Evolutionary conservation across 768 basidiomycete species (phyloP), one percentile per base, ranked within the genome.

Genomic region (Phanerodontia chrysosporium): DNA sequence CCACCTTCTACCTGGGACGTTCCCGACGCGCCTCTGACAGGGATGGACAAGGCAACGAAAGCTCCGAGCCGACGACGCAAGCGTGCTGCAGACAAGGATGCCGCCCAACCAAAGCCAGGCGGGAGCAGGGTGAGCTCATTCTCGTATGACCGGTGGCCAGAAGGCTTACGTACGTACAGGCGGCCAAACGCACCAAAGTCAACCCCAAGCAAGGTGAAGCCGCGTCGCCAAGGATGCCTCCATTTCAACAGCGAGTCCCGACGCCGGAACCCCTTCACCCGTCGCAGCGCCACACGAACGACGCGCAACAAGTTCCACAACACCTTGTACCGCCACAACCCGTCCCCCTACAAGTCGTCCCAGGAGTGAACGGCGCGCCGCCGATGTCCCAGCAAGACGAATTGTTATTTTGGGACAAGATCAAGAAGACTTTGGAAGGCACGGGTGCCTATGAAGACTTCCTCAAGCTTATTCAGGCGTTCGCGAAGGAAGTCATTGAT

Each of bases 371-470:
- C 59, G 27, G 60, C 57, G 18, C 55, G 62, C 56, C 46, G 36
- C 12, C 51, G 30, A 57, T 51, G 60, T 57, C 74, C 24, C 67
- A 83, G 1, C 80, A 83, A 12, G 90, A 92, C 60, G 94, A 97
- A 67, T 81, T 95, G 30, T 76, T 89, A 13, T 98, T 98, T 80
- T 98, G 98, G 69, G 97, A 98, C 68, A 85, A 91, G 44, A 91
- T 94, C 62, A 96, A 90, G 73, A 87, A 86, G 64, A 77, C 84
- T 0, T 73, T 93, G 8, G 91, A 91, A 68, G 83, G 78, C 70
- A 81, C 83, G 60, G 89, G 89, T 54, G 80, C 84, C 36, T 93
- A 91, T 66, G 94, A 97, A 66, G 96, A 98, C 65, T 98, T 98
- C 73, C 76, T 98, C 67, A 98, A 96, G 75, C 78, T 98, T 27